phyloP scores from a whole-genome alignment of 2,329 filamentous ascomycete genomes.

The Coleophoma crateriformis region DNA sequence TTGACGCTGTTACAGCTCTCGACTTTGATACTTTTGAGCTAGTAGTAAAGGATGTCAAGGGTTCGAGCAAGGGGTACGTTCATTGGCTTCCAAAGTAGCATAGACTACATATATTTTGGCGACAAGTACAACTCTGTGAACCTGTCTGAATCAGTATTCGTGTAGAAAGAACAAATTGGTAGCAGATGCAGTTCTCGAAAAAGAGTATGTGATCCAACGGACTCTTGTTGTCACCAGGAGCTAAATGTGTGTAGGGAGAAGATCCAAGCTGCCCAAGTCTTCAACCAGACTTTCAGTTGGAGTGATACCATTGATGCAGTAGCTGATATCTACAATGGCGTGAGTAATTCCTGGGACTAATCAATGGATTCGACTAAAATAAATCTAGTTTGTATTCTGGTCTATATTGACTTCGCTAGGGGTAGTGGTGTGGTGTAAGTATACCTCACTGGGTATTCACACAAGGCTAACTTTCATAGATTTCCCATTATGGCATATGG shows the following conservation, averaged over 20 bases:
- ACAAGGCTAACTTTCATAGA: conserved; percentile 40
- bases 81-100: conserved; percentile 87
- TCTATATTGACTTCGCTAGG: conserved; percentile 86
- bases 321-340: conserved; percentile 88
- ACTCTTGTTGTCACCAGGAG: conserved; percentile 20
- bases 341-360: conserved; percentile 34
- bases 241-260: conserved; percentile 61
- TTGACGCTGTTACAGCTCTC: conserved; percentile 88
- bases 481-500: conserved; percentile 98
- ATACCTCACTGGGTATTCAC: not conserved
- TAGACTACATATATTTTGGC: conserved; percentile 38
- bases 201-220: conserved; percentile 56
- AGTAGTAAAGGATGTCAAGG: conserved; percentile 82
- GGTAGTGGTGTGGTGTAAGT: conserved; percentile 87
- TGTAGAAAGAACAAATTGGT: conserved; percentile 35
- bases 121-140: conserved; percentile 19
- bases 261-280: conserved; percentile 59
- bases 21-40: conserved; percentile 90
- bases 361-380: too few relatives aligned
- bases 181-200: conserved; percentile 53
- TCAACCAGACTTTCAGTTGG: conserved; percentile 69
- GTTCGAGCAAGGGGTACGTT: conserved; percentile 96
- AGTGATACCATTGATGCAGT: conserved; percentile 70
- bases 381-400: conserved; percentile 82
- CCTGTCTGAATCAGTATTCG: conserved; percentile 26